Evolutionary conservation across 371 early-diverging fungal species (phyloP), one percentile per base, ranked within the genome.

Genomic region (Choanephora cucurbitarum): DNA sequence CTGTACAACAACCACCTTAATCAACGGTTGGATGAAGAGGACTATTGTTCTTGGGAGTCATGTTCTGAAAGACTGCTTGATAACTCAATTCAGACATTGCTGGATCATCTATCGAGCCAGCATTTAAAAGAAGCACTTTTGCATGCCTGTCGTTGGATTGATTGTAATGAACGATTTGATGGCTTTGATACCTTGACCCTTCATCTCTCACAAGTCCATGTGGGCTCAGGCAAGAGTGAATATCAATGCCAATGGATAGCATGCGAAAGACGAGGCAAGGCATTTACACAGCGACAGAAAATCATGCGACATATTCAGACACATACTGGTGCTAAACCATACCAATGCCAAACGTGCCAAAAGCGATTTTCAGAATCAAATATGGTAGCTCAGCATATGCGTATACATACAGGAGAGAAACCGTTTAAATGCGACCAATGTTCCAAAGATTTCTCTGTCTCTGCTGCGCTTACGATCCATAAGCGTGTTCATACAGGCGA

Each of bases 241-340:
- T 94, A 93, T 64, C 73, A 80, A n/a, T 95, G 96, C 62, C 65
- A 73, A 44, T 95, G 96, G 96, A 60, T 75, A 11, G 72, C 70
- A 18, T 95, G 96, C 60, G 79, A 83, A 14, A 69, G 91, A 10
- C 61, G 71, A 52, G 90, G 91, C 0, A 80, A 81, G 37, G 80
- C 79, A 1, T 91, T 92, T 60, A 75, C 70, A 0, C 91, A 91
- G 62, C 73, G 91, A 22, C 91, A 91, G 62, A 92, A 92, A 62
- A 83, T 90, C 24, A 88, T 94, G 82, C 72, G 93, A 31, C 94
- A 94, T 60, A 83, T 94, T 21, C 92, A 91, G 62, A 91, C 90
- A 22, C 94, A 91, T 70, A 87, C 87, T 9, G 94, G 94, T 15
- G 93, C 92, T 68, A 89, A 84, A 50, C 96, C 96, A 0, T 93